These are phyloP conservation scores for Mycena chlorophos DNA, from an alignment of 768 basidiomycete species.

Conservation along the genomic window DNA sequence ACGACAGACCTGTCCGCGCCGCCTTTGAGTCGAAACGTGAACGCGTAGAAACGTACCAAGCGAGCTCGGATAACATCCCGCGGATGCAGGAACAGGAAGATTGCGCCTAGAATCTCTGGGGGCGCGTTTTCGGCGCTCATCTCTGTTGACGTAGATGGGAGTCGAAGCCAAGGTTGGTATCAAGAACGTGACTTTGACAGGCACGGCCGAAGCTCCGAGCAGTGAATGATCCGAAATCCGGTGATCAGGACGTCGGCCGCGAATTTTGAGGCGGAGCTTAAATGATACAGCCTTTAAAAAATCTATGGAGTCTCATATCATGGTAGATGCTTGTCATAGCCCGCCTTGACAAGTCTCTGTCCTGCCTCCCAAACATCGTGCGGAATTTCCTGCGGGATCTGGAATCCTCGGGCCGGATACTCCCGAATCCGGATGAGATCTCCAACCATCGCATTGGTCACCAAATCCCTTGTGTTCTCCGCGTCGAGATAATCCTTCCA, in stretches of 20 bases:
- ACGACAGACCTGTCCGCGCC: constrained; percentile 3
- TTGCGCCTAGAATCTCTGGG: constrained; percentile 3
- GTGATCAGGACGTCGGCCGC: no score
- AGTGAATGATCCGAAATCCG: no score
- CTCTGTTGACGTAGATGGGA: no score
- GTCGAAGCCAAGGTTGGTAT: no score
- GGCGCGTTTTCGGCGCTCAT: neutral
- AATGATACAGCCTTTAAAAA: no score
- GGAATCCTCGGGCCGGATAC: constrained; percentile 22
- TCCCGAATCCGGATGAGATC: constrained; percentile 21
- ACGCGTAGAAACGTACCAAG: neutral
- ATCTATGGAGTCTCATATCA: no score
- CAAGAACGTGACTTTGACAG: no score
- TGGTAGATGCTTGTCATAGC: constrained; percentile 16
- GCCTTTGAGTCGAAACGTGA: neutral
- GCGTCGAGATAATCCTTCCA: constrained; percentile 18
- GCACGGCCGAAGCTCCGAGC: no score
- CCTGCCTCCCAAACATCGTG: constrained; percentile 17
- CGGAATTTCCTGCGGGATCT: constrained; percentile 17
- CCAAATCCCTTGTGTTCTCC: constrained; percentile 16
- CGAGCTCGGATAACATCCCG: neutral
- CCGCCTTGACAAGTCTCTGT: constrained; percentile 15
- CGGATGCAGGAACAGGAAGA: constrained; percentile 1
- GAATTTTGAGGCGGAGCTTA: no score
- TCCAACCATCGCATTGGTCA: constrained; percentile 20